Evolutionary conservation across 1,139 yeast species (phyloP).

Genomic region (Suhomyces bolitotheri): DNA sequence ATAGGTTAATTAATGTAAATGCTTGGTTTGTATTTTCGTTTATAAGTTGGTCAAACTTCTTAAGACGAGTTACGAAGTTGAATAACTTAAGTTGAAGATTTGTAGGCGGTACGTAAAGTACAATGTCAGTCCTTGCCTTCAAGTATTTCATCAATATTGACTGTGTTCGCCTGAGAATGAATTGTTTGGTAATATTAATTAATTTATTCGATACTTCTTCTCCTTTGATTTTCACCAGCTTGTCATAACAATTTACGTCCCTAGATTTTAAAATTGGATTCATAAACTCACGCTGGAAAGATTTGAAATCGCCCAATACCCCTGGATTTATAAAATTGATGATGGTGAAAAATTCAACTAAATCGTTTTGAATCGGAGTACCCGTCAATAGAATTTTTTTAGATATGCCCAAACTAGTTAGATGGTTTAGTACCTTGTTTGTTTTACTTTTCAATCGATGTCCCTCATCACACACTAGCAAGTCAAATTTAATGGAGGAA

Average conservation of each 20-base stretch:
- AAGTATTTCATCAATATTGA: conserved; percentile 61
- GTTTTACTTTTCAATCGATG: conserved; percentile 74
- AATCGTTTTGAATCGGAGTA: conserved; percentile 93
- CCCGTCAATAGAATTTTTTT: conserved; percentile 75
- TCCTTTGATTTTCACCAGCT: conserved; percentile 54
- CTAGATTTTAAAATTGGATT: conserved; percentile 74
- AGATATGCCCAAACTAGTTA: conserved; percentile 56
- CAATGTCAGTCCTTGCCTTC: conserved; percentile 77
- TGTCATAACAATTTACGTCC: conserved; percentile 65
- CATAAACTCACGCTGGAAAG: conserved; percentile 67
- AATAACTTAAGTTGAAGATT: conserved; percentile 58
- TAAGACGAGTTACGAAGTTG: conserved; percentile 46
- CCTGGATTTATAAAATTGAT: conserved; percentile 86
- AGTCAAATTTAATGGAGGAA: conserved; percentile 54
- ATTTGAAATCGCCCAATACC: conserved; percentile 60
- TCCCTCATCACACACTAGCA: conserved; percentile 93
- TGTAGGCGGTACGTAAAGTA: conserved; percentile 79
- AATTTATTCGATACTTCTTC: conserved; percentile 61
- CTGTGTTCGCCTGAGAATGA: conserved; percentile 74
- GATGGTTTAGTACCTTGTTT: conserved; percentile 67
- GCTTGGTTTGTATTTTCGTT: conserved; percentile 40
- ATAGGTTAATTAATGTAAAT: conserved; percentile 67
- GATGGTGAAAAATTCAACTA: conserved; percentile 78
- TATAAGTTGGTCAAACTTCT: conserved; percentile 33
- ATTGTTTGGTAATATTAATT: conserved; percentile 60